Base-by-base conservation (phyloP, 176 grass and related monocot genomes). In the Oropetium thomaeum region DNA sequence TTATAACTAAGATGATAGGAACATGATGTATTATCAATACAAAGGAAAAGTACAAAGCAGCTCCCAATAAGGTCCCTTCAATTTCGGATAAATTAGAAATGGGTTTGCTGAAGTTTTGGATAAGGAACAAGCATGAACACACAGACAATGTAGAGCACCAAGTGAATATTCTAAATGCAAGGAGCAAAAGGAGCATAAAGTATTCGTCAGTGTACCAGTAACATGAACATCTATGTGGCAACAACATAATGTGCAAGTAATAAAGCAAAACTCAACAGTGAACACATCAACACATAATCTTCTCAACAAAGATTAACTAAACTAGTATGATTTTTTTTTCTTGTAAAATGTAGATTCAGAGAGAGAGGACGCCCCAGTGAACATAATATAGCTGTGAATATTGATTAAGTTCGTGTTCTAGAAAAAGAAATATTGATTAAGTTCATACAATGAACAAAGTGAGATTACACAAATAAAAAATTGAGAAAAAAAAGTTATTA, bases 161-260 rank as follows among this genome's bases (percentile, higher is more conserved):
- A 37, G 27, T 79, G 75, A 79, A 83, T 88, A 88, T 88, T 83
- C 75, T 31, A 69, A 70, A 78, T 77, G 65, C 29, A 65, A 82
- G 58, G 48, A 78, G 67, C 58, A 66, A 82, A 72, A 60, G 40
- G 32, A 58, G 73, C 73, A 82, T 58, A 82, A 82, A 82, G 73
- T 52, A 37, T 65, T 75, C 47, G 65, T 27, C 23, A 82, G 43
- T 67, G 31, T 58, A 77, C 31, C 59, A 47, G 44, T 38, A 71
- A 31, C n/a, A 23, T 82, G 37, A 65, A 37, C 8, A 49, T 48
- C 75, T 39, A 58, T 29, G 72, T 65, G 65, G 25, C 19, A 62
- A 42, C 26, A 7, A 26, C 54, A 61, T 11, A 32, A 80, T 81
- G 52, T 69, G 54, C 34, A 61, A 67, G 70, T 69, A 20, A 54